Evolutionary conservation across 805 yeast species (phyloP), one percentile per base, ranked within the genome.

Genomic region (Lipomyces yamadae): DNA sequence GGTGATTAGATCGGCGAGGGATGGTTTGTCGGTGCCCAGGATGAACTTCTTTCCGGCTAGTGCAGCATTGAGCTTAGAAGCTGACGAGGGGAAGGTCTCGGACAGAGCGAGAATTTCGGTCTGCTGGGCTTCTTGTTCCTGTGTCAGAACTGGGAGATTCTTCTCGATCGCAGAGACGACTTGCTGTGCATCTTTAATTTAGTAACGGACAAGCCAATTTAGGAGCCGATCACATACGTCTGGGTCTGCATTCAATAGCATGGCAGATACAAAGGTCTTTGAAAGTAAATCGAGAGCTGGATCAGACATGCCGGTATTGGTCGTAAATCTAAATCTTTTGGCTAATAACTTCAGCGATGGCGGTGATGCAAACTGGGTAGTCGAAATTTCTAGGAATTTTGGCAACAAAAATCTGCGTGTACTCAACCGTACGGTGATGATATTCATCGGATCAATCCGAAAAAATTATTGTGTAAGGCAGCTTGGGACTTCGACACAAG

Each of bases 21-120:
- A 81, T 56, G 93, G 88, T 50, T 70, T 71, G 72, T 77, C 76
- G 69, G 86, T 85, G 45, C 93, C 94, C 35, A 87, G 81, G 35
- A 93, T 78, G 76, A 86, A 95, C 45, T 97, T 89, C 72, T 84
- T 81, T 64, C 83, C 80, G 78, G 89, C 88, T 74, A 94, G 84
- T 60, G 83, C 80, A 66, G 86, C 85, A 79, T 93, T 93, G 73
- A 95, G 84, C 64, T 85, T 75, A 13, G 65, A 81, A n/a, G 81
- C 77, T 64, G 84, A 76, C 62, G 80, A 83, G 56, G 89, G 87
- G 70, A 90, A 79, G 73, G 88, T 82, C 65, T 81, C 78, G n/a
- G 93, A 82, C 61, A 92, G 82, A 3, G 96, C 87, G 66, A 82
- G 82, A 88, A 94, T 90, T 79, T 93, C 97, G 42, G 92, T 84